Evolutionary conservation across 495 filamentous ascomycete genomes (phyloP), one percentile per base, ranked within the genome.

Genomic region (Lasiosphaeris hirsuta): DNA sequence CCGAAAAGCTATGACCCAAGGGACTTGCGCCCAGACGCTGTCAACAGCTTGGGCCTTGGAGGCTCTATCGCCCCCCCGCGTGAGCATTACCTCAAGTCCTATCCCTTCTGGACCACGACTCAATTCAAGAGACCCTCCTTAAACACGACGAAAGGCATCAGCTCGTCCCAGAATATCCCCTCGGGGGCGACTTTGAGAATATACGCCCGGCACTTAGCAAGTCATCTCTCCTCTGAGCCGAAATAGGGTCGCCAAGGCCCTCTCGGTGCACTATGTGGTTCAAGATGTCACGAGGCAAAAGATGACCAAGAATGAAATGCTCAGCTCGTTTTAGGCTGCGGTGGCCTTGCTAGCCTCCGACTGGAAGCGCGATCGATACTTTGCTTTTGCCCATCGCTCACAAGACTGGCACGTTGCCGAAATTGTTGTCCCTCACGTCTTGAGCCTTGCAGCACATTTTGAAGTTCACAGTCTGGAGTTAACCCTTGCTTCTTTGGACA

Each of bases 261-360:
- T 39, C n/a, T 38, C 48, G 1, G 36, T 51, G 6, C 48, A 51
- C 14, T 35, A 36, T 15, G 48, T 51, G 11, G 48, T 51, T 6
- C 48, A 51, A 36, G 48, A 51, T n/a, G 34, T 19, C 13, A 19
- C 48, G 7, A 30, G 48, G 7, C 48, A 51, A 18, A 51, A 15
- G 11, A 51, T 51, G 48, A 8, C 8, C 33, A 15, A 37, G 34
- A 14, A 37, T 8, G 48, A 51, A 15, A 37, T 51, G 15, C 3
- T 14, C 6, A 14, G 13, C 7, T 13, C 48, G 4, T 51, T 51
- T 39, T 5, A 38, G 14, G 36, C 33, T 39, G 33, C 48, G 15
- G 33, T 51, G 3, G 30, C 35, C 9, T 13, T 51, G 4, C 48
- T 51, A 5, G 34, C 9, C 14, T 6, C 14, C 1, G 10, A 39